These are phyloP conservation scores for Mycena amicta DNA, from an alignment of 768 basidiomycete genomes.

Conservation along the genomic window DNA sequence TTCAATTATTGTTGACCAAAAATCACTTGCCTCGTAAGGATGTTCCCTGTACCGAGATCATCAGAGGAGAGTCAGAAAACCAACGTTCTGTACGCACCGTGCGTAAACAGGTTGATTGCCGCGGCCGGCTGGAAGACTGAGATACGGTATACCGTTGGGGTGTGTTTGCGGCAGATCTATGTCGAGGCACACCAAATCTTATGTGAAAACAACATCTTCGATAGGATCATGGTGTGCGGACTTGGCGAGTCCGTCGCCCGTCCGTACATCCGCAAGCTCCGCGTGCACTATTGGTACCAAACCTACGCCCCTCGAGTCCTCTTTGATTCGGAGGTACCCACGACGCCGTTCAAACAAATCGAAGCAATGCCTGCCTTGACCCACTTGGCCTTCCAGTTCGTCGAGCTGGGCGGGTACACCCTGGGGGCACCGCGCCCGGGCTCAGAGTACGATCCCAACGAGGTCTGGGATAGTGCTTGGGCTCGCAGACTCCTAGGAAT, in stretches of 20 bases:
- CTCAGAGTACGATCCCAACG: neutral
- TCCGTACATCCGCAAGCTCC: neutral
- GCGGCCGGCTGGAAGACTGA: neutral
- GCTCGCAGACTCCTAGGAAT: neutral
- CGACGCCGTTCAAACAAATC: neutral
- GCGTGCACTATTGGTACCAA: no score
- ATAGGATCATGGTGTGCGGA: neutral
- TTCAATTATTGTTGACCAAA: no score
- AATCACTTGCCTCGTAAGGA: neutral
- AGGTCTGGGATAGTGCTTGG: neutral
- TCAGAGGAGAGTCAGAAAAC: no score
- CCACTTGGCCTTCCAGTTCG: neutral
- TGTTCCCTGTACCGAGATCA: no score
- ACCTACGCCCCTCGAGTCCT: no score
- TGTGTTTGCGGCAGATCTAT: neutral
- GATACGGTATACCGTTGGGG: neutral
- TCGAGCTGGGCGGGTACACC: neutral
- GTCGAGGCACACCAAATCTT: neutral
- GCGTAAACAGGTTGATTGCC: neutral
- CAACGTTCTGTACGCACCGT: no score
- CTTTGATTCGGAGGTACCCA: neutral
- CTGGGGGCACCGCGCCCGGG: neutral
- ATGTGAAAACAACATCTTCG: neutral
- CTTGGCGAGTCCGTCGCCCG: neutral
- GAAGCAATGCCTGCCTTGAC: neutral